Percentiles rank a stretch among this genome's conserved stretches.
Evolutionary conservation across 305 asterid genomes (phyloP).

Genomic region (Petunia hybrid): DNA sequence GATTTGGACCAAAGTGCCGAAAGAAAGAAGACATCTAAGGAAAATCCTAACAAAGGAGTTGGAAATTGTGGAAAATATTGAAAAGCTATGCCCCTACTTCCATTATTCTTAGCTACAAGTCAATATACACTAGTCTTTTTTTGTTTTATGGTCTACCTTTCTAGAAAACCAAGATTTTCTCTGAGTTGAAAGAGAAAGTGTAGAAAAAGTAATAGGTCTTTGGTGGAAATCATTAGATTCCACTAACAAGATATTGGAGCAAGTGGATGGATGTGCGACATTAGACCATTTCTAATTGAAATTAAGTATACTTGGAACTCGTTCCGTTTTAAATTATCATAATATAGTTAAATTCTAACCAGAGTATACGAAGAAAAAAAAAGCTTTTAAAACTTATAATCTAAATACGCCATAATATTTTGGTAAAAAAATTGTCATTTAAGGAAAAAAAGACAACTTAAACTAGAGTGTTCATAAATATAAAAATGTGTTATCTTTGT

Average conservation of each 20-base stretch:
- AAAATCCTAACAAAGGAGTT: not conserved
- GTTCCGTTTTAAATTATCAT: no score
- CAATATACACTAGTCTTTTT: not conserved
- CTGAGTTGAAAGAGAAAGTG: not conserved
- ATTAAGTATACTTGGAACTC: no score
- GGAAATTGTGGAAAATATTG: not conserved
- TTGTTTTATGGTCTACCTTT: not conserved
- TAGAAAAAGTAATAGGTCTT: not conserved
- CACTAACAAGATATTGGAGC: not conserved
- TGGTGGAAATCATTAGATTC: not conserved
- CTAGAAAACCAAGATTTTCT: not conserved
- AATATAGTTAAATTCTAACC: no score
- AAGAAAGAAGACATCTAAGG: not conserved
- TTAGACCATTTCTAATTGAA: no score
- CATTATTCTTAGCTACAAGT: not conserved
- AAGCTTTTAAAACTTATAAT: no score
- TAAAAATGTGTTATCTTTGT: no score
- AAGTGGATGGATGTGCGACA: not conserved
- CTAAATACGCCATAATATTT: no score
- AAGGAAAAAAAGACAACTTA: no score
- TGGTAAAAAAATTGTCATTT: no score
- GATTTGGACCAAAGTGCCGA: slow-evolving; percentile 7
- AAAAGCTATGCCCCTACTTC: not conserved
- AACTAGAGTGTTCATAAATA: no score
- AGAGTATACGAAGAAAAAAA: no score